Percentiles rank a stretch among this genome's conserved stretches.
phyloP scores from a whole-genome alignment of 805 yeast species.

The Cyberlindnera lachancei region DNA sequence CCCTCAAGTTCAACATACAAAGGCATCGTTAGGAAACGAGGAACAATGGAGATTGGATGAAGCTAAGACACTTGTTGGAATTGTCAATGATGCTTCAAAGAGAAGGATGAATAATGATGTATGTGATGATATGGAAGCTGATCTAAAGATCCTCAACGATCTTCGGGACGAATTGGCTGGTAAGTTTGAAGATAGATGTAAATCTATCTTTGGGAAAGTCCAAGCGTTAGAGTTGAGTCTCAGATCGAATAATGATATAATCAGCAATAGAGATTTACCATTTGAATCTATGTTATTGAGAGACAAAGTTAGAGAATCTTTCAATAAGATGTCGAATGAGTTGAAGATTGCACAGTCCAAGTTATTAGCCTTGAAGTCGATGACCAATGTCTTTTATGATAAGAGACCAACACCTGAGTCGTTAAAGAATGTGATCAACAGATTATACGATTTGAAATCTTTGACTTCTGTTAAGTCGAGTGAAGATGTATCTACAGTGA shows the following conservation, averaged over 20 bases:
- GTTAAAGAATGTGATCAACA: slow-evolving; percentile 11
- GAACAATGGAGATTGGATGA: slow-evolving; percentile 34
- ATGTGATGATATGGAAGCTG: neutral
- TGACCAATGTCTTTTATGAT: slow-evolving; percentile 8
- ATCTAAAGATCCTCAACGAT: neutral
- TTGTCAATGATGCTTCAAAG: slow-evolving; percentile 2
- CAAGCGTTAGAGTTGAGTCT: slow-evolving; percentile 5
- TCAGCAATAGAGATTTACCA: slow-evolving; percentile 13
- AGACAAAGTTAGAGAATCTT: slow-evolving; percentile 12
- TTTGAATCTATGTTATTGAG: slow-evolving; percentile 13
- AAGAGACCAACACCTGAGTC: slow-evolving; percentile 7
- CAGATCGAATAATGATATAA: slow-evolving; percentile 1
- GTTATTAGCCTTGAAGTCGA: slow-evolving; percentile 15
- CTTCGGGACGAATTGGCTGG: too few species aligned
- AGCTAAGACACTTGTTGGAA: slow-evolving; percentile 7
- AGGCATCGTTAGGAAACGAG: slow-evolving; percentile 19
- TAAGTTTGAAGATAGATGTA: slow-evolving; percentile 3
- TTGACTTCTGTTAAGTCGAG: too few species aligned
- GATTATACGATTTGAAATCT: too few species aligned
- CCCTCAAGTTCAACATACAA: slow-evolving; percentile 21
- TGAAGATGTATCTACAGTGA: too few species aligned
- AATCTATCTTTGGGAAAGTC: slow-evolving; percentile 7
- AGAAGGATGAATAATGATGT: neutral
- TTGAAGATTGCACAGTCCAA: slow-evolving; percentile 16
- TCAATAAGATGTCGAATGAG: slow-evolving; percentile 1